Conservation (phyloP, 305 asterid species). For the Coffea humblotiana region DNA sequence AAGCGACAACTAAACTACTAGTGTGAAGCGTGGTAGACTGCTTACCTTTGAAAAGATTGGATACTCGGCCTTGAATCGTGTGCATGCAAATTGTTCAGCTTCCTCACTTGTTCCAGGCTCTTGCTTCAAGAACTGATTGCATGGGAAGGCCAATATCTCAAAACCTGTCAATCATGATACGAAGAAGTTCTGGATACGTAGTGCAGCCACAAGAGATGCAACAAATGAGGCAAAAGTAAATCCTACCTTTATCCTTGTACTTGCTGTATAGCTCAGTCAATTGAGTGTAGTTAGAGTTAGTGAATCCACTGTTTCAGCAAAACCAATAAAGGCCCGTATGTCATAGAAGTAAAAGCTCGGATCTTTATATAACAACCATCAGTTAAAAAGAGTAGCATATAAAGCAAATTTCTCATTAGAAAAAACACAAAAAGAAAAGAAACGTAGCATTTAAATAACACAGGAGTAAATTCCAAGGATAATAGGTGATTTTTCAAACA, state of each 20-base stretch:
- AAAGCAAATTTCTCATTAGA: background rate
- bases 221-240: background rate
- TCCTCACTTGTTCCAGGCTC: constrained; percentile 88
- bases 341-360: background rate
- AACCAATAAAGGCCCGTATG: background rate
- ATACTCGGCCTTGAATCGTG: constrained; percentile 85
- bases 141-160: constrained; percentile 91
- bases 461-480: too few relatives aligned
- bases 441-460: background rate
- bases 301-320: constrained; percentile 71
- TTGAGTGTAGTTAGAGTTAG: constrained; percentile 76
- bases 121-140: constrained; percentile 92
- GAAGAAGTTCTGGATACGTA: constrained; percentile 6
- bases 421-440: too few relatives aligned
- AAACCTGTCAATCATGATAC: constrained; percentile 49
- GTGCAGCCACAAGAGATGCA: background rate
- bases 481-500: background rate
- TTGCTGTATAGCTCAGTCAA: constrained; percentile 67
- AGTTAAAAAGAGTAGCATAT: background rate
- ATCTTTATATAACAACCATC: background rate
- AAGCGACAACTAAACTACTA: background rate
- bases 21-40: background rate
- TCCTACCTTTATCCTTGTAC: constrained; percentile 72
- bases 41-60: constrained; percentile 88
- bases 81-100: constrained; percentile 82